Base-by-base conservation (phyloP, 2,329 filamentous ascomycete genomes). In the Tolypocladium inflatum region DNA sequence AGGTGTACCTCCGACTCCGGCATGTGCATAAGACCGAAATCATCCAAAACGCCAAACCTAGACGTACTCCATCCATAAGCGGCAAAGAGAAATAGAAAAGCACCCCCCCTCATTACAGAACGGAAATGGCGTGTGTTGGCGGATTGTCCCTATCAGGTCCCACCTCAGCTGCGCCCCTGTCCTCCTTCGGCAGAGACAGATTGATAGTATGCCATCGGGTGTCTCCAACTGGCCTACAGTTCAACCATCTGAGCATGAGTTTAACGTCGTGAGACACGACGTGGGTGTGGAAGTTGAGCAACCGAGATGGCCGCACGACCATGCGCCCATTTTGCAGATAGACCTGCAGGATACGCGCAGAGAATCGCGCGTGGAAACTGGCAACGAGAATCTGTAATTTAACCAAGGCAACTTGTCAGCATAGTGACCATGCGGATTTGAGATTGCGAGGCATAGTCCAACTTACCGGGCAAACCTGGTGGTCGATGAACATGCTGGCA, bases 151-250 rank as follows among this genome's bases (percentile, higher is more conserved):
- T 17, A 17, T 38, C 37, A 38, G 15, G 6, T 38, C 5, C 37
- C 4, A 38, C 37, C 37, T 13, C 37, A 13, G 37, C 6, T 38
- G 37, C 15, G 37, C 37, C 37, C 15, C 13, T 7, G 15, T 38
- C 37, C 10, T 38, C 37, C 10, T 38, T 38, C 5, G 37, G 37
- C 5, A 38, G 13, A 38, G 37, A 17, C 15, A 17, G 37, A 4
- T 30, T 30, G 26, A 6, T 6, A 30, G 26, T 30, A 30, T 30
- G 26, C 26, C 37, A 38, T 6, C 13, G 37, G 0, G 37, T 17
- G 37, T 71, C 45, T 13, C 61, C 61, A 2, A 63, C 53, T 1
- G 62, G 51, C 10, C 26, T 54, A 35, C 59, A 58, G 21, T 61
- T 59, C 1, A 61, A 17, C 62, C 62, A 63, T 23, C 57, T 55